phyloP scores from a whole-genome alignment of 2,329 filamentous ascomycete species.

The Pyricularia sp. region DNA sequence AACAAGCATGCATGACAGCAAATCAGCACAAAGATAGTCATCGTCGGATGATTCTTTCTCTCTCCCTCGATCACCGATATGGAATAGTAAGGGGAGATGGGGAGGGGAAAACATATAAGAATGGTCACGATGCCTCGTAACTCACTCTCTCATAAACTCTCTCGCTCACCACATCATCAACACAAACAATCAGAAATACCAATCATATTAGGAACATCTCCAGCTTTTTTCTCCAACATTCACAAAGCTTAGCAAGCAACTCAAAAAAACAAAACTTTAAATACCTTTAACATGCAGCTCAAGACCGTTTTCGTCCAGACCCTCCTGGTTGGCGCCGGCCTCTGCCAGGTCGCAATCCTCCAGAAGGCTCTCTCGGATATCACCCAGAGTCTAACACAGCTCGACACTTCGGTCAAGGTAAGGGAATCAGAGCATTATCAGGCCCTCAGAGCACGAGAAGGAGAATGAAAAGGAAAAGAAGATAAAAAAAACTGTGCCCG shows the following conservation, averaged over 20 bases:
- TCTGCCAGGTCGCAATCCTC: conserved; percentile 45
- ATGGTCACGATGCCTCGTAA: not conserved
- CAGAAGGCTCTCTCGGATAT: conserved; percentile 49
- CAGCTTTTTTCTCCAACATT: no score
- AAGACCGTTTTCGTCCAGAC: conserved; percentile 31
- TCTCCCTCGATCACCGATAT: not conserved
- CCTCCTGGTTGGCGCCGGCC: conserved; percentile 33
- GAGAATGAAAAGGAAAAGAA: no score
- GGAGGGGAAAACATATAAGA: not conserved
- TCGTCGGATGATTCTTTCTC: not conserved
- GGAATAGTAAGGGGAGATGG: not conserved
- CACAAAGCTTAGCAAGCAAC: no score
- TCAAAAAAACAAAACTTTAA: not conserved
- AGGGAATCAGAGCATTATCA: not conserved
- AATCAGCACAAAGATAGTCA: not conserved
- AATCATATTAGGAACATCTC: not conserved
- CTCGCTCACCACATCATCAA: not conserved
- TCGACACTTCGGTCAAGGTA: conserved; percentile 18
- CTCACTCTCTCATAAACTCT: not conserved
- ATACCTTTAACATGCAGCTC: conserved; percentile 23
- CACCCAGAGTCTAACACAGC: conserved; percentile 49
- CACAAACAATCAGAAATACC: not conserved
- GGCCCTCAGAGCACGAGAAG: not conserved
- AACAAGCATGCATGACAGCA: not conserved
- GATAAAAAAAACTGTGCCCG: no score